These are phyloP conservation scores for Arachis stenosperma DNA, from an alignment of 306 rosid genomes.

Conservation along the genomic window DNA sequence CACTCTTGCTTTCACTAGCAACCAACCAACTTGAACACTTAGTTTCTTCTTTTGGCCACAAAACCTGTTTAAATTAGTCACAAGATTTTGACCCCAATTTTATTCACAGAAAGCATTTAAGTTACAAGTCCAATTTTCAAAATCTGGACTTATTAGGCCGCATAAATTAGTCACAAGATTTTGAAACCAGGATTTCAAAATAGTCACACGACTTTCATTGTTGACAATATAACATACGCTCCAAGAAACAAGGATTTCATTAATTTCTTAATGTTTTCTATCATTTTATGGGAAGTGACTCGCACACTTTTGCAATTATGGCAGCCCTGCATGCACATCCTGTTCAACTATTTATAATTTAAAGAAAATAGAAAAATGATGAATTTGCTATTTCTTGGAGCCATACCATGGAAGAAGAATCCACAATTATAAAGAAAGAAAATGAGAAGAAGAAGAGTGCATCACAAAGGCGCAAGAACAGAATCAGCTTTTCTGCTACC, in stretches of 20 bases:
- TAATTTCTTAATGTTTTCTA: neutral
- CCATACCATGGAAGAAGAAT: constrained; percentile 39
- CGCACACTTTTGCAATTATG: neutral
- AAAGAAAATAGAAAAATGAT: neutral
- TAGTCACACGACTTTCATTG: neutral
- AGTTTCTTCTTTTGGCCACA: too few species aligned
- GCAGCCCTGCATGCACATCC: neutral
- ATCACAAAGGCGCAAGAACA: constrained; percentile 30
- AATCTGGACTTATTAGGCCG: neutral
- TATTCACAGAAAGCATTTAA: too few species aligned
- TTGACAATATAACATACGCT: neutral
- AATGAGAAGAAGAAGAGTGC: neutral
- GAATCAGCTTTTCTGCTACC: constrained; percentile 47
- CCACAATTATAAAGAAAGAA: neutral
- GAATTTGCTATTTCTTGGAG: neutral
- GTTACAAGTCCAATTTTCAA: neutral
- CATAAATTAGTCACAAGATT: neutral
- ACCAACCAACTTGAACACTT: too few species aligned
- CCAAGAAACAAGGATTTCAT: neutral
- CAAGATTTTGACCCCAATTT: too few species aligned
- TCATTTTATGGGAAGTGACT: too few species aligned
- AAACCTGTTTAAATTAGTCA: too few species aligned
- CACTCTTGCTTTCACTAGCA: too few species aligned
- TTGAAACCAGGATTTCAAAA: neutral
- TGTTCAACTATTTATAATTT: neutral